Conservation (phyloP, 2,329 filamentous ascomycete species). For the Botrytis paeoniae region DNA sequence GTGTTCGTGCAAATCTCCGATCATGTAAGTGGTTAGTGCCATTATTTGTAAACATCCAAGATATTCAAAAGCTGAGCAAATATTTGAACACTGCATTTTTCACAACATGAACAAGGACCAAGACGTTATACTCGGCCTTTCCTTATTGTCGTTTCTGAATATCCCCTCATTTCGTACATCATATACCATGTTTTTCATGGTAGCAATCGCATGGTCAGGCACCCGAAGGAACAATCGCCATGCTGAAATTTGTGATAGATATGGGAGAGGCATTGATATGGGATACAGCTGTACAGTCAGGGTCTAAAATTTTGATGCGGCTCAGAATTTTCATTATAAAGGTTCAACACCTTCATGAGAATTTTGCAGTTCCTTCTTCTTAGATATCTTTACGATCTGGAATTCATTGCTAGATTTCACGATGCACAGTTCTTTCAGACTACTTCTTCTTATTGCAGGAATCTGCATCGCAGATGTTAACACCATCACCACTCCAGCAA, state of each 20-base stretch:
- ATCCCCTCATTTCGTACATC: constrained; percentile 9
- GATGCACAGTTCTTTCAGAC: background rate
- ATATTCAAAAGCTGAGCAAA: constrained; percentile 3
- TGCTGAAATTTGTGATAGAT: constrained; percentile 8
- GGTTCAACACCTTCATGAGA: background rate
- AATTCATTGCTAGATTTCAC: background rate
- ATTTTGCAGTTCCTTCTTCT: background rate
- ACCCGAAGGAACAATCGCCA: constrained; percentile 1
- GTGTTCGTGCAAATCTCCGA: constrained; percentile 5
- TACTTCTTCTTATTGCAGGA: background rate
- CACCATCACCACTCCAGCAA: background rate
- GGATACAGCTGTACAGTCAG: background rate
- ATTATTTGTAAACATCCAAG: background rate
- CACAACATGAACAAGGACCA: constrained; percentile 13
- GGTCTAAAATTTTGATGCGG: background rate
- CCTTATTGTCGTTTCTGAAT: constrained; percentile 7
- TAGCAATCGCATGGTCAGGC: constrained; percentile 9
- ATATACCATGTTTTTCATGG: constrained; percentile 16
- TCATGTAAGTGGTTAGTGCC: background rate
- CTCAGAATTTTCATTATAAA: background rate
- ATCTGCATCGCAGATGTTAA: background rate
- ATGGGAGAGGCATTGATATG: background rate
- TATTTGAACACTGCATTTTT: constrained; percentile 17
- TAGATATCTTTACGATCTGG: background rate
- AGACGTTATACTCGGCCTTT: background rate